Evolutionary conservation across 164 flowering plant genomes (phyloP).

Genomic region (Amborella trichopoda): DNA sequence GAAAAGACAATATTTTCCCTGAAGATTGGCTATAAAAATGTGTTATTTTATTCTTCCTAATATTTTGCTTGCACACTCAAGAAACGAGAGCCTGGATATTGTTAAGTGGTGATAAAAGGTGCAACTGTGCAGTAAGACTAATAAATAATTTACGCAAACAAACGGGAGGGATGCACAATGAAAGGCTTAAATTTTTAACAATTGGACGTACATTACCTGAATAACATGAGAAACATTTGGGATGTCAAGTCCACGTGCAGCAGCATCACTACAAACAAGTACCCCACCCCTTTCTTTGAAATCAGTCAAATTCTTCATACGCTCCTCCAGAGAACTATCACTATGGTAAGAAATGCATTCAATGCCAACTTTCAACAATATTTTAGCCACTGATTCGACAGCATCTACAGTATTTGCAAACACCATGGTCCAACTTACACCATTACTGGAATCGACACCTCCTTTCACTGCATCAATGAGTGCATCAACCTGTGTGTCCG

Average conservation of each 20-base stretch:
- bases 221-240: slow-evolving; percentile 87
- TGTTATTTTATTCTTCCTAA: too few relatives aligned
- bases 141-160: too few relatives aligned
- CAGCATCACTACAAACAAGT: slow-evolving; percentile 96
- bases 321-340: slow-evolving; percentile 57
- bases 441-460: slow-evolving; percentile 18
- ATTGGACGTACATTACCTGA: slow-evolving; percentile 48
- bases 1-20: too few relatives aligned
- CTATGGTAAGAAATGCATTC: slow-evolving; percentile 69
- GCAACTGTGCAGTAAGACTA: too few relatives aligned
- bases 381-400: slow-evolving; percentile 73
- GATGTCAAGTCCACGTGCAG: slow-evolving; percentile 93
- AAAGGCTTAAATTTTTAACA: too few relatives aligned
- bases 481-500: slow-evolving; percentile 74
- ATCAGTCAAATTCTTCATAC: slow-evolving; percentile 41
- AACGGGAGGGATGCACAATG: too few relatives aligned
- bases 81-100: too few relatives aligned
- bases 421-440: slow-evolving; percentile 66
- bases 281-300: slow-evolving; percentile 75
- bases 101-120: too few relatives aligned
- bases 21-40: too few relatives aligned
- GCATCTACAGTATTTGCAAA: slow-evolving; percentile 97
- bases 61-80: too few relatives aligned
- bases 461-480: slow-evolving; percentile 65
- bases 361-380: slow-evolving; percentile 50